These are phyloP conservation scores for Herpetospermum pedunculosum DNA, from an alignment of 306 rosid genomes.

Conservation along the genomic window DNA sequence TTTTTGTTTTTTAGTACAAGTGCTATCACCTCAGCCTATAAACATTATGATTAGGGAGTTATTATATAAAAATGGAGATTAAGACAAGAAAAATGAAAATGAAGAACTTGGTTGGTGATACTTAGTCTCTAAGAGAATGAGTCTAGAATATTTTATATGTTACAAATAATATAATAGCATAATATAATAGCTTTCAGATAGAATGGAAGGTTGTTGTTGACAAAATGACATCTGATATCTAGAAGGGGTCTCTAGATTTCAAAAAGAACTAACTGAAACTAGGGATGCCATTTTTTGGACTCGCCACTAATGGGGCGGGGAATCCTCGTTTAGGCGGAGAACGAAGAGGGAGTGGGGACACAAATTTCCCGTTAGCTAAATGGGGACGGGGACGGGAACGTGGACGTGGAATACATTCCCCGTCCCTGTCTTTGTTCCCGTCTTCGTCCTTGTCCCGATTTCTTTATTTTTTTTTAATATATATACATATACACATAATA, in stretches of 20 bases:
- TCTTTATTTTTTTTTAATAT: too few species aligned
- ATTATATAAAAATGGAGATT: neutral
- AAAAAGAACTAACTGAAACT: neutral
- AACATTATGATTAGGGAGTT: neutral
- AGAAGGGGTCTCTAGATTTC: slow-evolving; percentile 3
- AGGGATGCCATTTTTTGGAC: too few species aligned
- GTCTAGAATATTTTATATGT: neutral
- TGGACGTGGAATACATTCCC: too few species aligned
- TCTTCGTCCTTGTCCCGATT: too few species aligned
- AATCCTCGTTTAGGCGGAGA: too few species aligned
- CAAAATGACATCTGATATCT: slow-evolving; percentile 1
- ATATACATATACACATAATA: too few species aligned
- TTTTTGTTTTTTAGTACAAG: slow-evolving; percentile 2
- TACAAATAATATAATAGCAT: neutral
- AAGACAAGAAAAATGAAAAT: neutral
- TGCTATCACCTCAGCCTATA: neutral
- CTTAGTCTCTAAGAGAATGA: neutral
- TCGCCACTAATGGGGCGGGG: too few species aligned
- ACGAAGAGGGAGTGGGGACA: too few species aligned
- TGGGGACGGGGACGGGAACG: too few species aligned
- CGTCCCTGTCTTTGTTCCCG: too few species aligned
- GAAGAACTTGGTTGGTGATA: slow-evolving; percentile 1
- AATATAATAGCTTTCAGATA: neutral
- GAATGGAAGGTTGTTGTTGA: slow-evolving; percentile 8
- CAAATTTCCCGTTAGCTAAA: too few species aligned